phyloP scores from a whole-genome alignment of 2,329 filamentous ascomycete genomes.

The Fusarium devonianum region DNA sequence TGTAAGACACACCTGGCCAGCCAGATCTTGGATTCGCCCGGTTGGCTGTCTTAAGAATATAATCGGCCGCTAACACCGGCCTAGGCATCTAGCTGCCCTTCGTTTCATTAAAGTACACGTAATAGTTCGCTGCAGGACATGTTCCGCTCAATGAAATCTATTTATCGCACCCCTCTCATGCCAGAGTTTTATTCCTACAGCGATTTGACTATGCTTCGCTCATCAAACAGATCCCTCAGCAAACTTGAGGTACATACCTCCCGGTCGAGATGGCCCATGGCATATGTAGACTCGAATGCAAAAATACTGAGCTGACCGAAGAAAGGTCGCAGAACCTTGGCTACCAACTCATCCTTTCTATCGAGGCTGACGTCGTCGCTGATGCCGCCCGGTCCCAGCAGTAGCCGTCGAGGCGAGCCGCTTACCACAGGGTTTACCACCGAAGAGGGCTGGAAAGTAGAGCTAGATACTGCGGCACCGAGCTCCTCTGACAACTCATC shows the following conservation, averaged over 20 bases:
- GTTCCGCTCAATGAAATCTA: constrained; percentile 22
- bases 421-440: constrained; percentile 48
- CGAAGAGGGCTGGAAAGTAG: constrained; percentile 47
- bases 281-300: constrained; percentile 91
- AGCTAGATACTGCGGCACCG: constrained; percentile 53
- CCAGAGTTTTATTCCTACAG: constrained; percentile 47
- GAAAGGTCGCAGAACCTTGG: constrained; percentile 83
- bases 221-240: constrained; percentile 80
- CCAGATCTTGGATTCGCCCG: too few species aligned
- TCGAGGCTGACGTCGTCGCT: constrained; percentile 65
- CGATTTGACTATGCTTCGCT: constrained; percentile 71
- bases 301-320: constrained; percentile 92
- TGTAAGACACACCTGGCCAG: too few species aligned
- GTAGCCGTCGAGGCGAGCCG: constrained; percentile 53
- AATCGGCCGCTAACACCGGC: background rate
- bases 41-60: too few species aligned
- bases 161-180: constrained; percentile 1
- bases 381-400: constrained; percentile 61
- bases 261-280: constrained; percentile 75
- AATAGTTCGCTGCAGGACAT: constrained; percentile 19
- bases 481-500: constrained; percentile 86
- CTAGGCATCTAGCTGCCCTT: constrained; percentile 6
- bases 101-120: background rate
- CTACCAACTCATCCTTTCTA: constrained; percentile 72
- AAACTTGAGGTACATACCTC: constrained; percentile 69